A percentile compares a stretch with the other conserved stretches of the same genome.
Conservation (phyloP, 495 filamentous ascomycete genomes). For the Rhypophila decipiens region DNA sequence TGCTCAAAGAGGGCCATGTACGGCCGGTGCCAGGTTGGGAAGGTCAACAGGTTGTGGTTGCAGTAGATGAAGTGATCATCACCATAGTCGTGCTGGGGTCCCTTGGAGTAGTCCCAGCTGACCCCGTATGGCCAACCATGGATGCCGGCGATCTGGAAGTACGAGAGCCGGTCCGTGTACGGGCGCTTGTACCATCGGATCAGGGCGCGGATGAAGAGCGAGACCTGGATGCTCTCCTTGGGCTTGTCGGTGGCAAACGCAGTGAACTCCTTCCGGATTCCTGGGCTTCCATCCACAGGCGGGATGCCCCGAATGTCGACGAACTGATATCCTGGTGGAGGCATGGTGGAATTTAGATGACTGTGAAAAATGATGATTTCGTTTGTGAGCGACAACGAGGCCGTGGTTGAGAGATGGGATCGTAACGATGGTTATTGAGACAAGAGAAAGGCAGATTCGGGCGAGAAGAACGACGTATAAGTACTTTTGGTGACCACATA, state of each 20-base stretch:
- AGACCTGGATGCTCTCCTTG: neutral
- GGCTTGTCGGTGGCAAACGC: neutral
- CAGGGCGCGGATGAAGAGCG: conserved; percentile 8
- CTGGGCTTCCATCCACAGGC: neutral
- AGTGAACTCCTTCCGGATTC: neutral
- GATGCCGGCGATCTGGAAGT: conserved; percentile 5
- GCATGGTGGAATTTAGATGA: too few relatives aligned
- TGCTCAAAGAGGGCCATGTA: conserved; percentile 46
- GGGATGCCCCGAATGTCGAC: neutral
- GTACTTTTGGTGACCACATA: too few relatives aligned
- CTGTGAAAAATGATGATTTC: too few relatives aligned
- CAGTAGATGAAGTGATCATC: conserved; percentile 42
- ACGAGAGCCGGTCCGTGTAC: neutral
- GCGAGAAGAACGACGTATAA: too few relatives aligned
- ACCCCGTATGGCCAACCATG: neutral
- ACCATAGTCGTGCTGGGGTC: neutral
- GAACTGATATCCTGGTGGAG: too few relatives aligned
- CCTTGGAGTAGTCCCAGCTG: neutral
- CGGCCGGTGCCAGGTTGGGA: conserved; percentile 62
- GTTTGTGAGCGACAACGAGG: too few relatives aligned
- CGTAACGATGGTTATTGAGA: too few relatives aligned
- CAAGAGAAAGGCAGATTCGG: too few relatives aligned
- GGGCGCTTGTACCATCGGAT: neutral
- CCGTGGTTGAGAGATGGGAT: too few relatives aligned
- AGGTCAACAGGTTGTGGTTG: conserved; percentile 52